These are phyloP conservation scores for Trichoderma polysporum DNA, from an alignment of 2,329 filamentous ascomycete genomes.

Conservation along the genomic window DNA sequence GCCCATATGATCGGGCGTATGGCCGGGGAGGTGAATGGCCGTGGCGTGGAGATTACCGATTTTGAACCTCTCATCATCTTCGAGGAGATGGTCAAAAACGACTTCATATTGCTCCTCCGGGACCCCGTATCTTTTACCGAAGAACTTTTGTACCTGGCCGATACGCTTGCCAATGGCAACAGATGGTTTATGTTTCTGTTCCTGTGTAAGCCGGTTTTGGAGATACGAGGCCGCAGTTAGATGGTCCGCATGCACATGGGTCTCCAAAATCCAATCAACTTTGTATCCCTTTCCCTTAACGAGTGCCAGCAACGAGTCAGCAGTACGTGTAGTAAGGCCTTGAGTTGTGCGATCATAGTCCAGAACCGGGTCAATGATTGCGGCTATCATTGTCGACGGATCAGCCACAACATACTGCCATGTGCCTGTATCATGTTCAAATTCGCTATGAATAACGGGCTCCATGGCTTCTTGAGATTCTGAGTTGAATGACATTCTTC, in stretches of 20 bases:
- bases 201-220: slow-evolving; percentile 42
- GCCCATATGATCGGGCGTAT: slow-evolving; percentile 61
- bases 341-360: slow-evolving; percentile 50
- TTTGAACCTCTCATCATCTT: slow-evolving; percentile 53
- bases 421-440: slow-evolving; percentile 46
- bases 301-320: slow-evolving; percentile 50
- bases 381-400: slow-evolving; percentile 45
- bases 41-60: slow-evolving; percentile 48
- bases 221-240: slow-evolving; percentile 60
- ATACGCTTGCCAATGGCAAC: slow-evolving; percentile 60
- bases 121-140: slow-evolving; percentile 50
- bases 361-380: slow-evolving; percentile 63
- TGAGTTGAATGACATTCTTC: background rate
- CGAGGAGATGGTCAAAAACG: slow-evolving; percentile 54
- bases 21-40: slow-evolving; percentile 57
- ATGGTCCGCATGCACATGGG: slow-evolving; percentile 62
- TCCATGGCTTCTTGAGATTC: slow-evolving; percentile 22
- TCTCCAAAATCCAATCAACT: slow-evolving; percentile 57
- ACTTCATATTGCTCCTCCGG: slow-evolving; percentile 40
- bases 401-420: slow-evolving; percentile 64
- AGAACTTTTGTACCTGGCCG: slow-evolving; percentile 48
- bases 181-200: slow-evolving; percentile 37
- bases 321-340: slow-evolving; percentile 49
- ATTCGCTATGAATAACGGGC: slow-evolving; percentile 40
- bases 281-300: slow-evolving; percentile 47